Evolutionary conservation across 2,329 filamentous ascomycete species (phyloP), one percentile per base, ranked within the genome.

Genomic region (Trichoderma sp.): DNA sequence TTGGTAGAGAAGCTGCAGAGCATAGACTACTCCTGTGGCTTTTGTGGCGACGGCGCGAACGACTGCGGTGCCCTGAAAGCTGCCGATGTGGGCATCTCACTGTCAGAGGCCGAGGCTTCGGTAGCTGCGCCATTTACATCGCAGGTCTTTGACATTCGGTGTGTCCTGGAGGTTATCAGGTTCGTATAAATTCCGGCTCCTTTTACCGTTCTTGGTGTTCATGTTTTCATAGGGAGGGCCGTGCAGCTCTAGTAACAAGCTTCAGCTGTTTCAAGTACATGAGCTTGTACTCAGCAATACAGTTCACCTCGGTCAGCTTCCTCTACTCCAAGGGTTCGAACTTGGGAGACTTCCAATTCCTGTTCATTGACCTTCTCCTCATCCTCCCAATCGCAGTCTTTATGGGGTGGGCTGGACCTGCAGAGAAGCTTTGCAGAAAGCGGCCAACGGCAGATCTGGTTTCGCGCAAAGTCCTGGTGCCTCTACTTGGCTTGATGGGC

Each of bases 181-280:
- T 91, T 83, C 73, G 62, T 27, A 5, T 5, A 58, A 33, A 33
- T 10, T 5, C 16, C 31, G 13, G 16, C 24, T 16, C 8, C 33
- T 29, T 21, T 21, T 5, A 7, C 2, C 1, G 4, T 6, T 5
- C 21, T 37, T 13, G 31, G 19, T 56, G 53, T 74, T 80, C 72
- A 80, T 71, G 21, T 1, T 19, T 11, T 21, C 47, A 53, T 43
- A 90, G 94, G 73, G 96, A 99, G 83, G 96, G 96, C 24, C 90
- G 96, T 72, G 95, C 95, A 24, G 93, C 96, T 40, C 86, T 99
- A 40, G 94, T 98, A n/a, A 99, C 96, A 14, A 97, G 94, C 80
- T 99, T 99, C 83, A 96, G 93, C 82, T 99, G 96, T 83, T 99
- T 99, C 87, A 99, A 98, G 83, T 99, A 97, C 81, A 99, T 99